Base-by-base conservation (phyloP, 2,329 filamentous ascomycete genomes). In the Xylariaceae sp. region DNA sequence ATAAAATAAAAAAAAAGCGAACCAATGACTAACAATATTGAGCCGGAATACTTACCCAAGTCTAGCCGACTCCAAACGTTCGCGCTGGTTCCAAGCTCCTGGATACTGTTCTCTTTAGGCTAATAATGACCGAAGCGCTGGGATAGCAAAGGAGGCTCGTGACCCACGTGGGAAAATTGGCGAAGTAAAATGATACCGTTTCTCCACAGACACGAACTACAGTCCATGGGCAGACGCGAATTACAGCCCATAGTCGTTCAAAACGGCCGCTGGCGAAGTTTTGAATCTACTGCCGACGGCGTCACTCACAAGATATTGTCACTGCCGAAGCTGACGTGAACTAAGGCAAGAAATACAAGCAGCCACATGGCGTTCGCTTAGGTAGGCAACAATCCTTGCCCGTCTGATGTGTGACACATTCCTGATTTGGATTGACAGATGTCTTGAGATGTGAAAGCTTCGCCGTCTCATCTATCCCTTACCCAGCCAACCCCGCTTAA, bases 371-470 rank as follows among this genome's bases (percentile, higher is more conserved):
- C 45, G 23, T 43, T n/a, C 43, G 56, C 46, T 52, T 56, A 33
- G 8, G n/a, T n/a, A n/a, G n/a, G n/a, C n/a, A n/a, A n/a, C n/a
- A n/a, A 56, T 36, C 51, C 56, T 48, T 47, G 41, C 14, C 31
- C 21, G 7, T 43, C 28, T 46, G 7, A n/a, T 26, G 19, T 14
- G 46, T 53, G 26, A 45, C 45, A 51, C 33, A 50, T 58, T 41
- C 56, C 50, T 39, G 8, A 58, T 58, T 49, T n/a, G 44, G 54
- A 44, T 16, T n/a, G n/a, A n/a, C n/a, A n/a, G n/a, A n/a, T n/a
- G n/a, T n/a, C n/a, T n/a, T n/a, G n/a, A n/a, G n/a, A n/a, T n/a
- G n/a, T n/a, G n/a, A n/a, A n/a, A n/a, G n/a, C n/a, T n/a, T n/a
- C n/a, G n/a, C n/a, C n/a, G 28, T 23, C n/a, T 14, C 9, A 36